Evolutionary conservation across 495 filamentous ascomycete genomes (phyloP).

Genomic region (Friedmanniomyces simplex): DNA sequence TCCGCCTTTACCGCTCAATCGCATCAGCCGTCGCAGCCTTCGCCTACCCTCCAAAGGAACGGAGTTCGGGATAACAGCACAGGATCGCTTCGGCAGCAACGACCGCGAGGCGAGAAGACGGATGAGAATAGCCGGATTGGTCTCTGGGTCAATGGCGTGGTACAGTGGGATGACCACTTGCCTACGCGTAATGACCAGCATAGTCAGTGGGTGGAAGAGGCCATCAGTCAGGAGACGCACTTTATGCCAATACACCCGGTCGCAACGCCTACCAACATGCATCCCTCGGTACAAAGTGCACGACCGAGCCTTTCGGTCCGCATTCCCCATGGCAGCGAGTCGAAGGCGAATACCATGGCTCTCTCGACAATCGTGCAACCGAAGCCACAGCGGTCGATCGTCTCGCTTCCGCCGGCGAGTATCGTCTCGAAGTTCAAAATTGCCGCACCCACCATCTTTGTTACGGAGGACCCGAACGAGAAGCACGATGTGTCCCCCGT

Average conservation of each 20-base stretch:
- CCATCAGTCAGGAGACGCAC: slow-evolving; percentile 1
- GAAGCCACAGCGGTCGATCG: not conserved
- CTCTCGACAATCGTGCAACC: not conserved
- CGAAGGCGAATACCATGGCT: not conserved
- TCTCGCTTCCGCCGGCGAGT: slow-evolving; percentile 4
- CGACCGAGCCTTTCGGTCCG: slow-evolving; percentile 3
- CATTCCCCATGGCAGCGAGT: not conserved
- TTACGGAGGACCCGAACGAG: not conserved
- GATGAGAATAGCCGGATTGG: slow-evolving; percentile 23
- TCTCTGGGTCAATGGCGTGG: slow-evolving; percentile 26
- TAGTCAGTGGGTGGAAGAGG: slow-evolving; percentile 2
- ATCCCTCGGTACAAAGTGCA: too few relatives aligned
- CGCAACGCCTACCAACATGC: not conserved
- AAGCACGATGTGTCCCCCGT: not conserved
- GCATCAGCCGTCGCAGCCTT: not conserved
- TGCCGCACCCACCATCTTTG: not conserved
- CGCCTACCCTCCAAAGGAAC: not conserved
- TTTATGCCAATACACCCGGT: slow-evolving; percentile 6
- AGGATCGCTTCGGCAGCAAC: not conserved
- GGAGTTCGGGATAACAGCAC: not conserved
- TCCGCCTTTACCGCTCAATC: not conserved
- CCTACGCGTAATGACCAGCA: not conserved
- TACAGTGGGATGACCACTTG: slow-evolving; percentile 24
- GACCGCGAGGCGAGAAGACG: slow-evolving; percentile 6
- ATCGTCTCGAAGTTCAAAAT: slow-evolving; percentile 7